Base-by-base conservation (phyloP, 768 basidiomycete species). In the Leccinum broughii region DNA sequence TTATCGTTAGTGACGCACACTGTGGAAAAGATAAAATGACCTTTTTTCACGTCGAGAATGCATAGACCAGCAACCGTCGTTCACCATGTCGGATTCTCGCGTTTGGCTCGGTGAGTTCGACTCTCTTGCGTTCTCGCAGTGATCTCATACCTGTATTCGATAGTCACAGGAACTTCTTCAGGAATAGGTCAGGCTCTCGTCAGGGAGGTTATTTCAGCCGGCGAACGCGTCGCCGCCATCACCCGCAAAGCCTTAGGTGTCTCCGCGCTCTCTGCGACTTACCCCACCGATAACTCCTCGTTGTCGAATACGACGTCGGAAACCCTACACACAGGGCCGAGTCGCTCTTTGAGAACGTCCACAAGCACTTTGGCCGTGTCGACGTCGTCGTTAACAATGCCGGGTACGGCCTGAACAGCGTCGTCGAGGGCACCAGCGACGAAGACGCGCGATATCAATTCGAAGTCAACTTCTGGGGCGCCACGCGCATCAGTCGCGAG, bases 111-210 rank as follows among this genome's bases (percentile, higher is more conserved):
- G 67, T 68, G 55, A 54, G 68, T 64, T 14, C 3, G 7, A 24
- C 15, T 4, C 11, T 39, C 9, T 34, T 6, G 17, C n/a, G 15
- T 26, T 26, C 26, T 26, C 3, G 6, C 51, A 13, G 10, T 46
- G 39, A 8, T 59, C 56, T 68, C 11, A 11, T 24, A 8, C 30
- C 2, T 41, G 30, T 10, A 7, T 20, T 44, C 10, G 10, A 51
- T 15, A 78, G 82, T 80, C 46, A 80, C 78, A 17, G 80, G 79
- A 44, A 66, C 77, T 5, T 77, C 76, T 1, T 59, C 76, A 1
- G 78, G 79, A 17, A 75, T 81, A 41, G 79, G 80, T 3, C 70
- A 71, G 17, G 57, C 63, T 13, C 65, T 74, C n/a, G 70, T 71
- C 20, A 72, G 65, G 22, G 64, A 72, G 2, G 70, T 61, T 5